phyloP scores from a whole-genome alignment of 169 alveolate species.

The Babesia gibsoni region DNA sequence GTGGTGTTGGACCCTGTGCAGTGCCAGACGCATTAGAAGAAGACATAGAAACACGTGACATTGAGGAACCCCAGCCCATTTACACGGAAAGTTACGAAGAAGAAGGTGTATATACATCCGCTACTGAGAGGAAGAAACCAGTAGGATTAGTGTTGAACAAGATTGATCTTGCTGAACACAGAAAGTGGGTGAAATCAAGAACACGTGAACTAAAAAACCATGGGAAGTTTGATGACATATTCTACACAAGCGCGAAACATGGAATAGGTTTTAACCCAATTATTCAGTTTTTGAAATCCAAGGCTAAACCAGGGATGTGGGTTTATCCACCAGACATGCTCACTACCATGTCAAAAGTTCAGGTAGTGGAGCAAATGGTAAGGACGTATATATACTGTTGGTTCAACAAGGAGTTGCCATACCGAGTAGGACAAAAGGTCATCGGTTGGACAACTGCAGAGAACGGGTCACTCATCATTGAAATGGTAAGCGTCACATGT shows the following conservation, averaged over 20 bases:
- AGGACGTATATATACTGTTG: conserved; percentile 77
- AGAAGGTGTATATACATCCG: not conserved
- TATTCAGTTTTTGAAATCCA: conserved; percentile 59
- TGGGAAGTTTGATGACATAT: conserved; percentile 76
- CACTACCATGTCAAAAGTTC: conserved; percentile 74
- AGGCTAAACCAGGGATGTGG: conserved; percentile 76
- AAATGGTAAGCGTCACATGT: conserved; percentile 49
- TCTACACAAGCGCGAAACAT: conserved; percentile 79
- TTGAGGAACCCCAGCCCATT: too few relatives aligned
- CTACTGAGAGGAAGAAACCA: conserved; percentile 23
- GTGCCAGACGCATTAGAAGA: too few relatives aligned
- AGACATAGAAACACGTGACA: too few relatives aligned
- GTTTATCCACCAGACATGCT: conserved; percentile 77
- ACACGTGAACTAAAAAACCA: conserved; percentile 65
- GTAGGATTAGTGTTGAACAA: conserved; percentile 75
- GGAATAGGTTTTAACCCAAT: conserved; percentile 72
- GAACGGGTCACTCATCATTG: conserved; percentile 66
- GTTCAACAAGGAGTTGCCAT: conserved; percentile 81
- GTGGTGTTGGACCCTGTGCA: too few relatives aligned
- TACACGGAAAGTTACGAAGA: too few relatives aligned
- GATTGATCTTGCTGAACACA: conserved; percentile 67
- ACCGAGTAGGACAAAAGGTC: conserved; percentile 68
- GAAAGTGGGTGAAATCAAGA: conserved; percentile 74
- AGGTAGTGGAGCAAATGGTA: conserved; percentile 75
- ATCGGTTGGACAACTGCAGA: conserved; percentile 71